Evolutionary conservation across 306 rosid genomes (phyloP).

Genomic region (Prunus mongolica): DNA sequence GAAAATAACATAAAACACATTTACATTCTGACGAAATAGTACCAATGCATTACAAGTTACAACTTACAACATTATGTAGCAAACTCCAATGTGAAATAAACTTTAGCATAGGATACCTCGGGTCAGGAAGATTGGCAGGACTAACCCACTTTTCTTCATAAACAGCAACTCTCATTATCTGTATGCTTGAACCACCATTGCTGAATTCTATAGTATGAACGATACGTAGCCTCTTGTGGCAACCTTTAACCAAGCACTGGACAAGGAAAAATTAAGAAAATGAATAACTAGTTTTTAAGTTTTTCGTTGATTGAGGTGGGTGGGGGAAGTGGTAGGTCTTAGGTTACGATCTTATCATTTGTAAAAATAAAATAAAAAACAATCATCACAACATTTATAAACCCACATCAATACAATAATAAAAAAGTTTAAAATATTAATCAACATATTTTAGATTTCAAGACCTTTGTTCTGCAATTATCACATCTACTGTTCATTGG

Average conservation of each 20-base stretch:
- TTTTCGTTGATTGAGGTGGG: background rate
- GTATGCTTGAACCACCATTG: conserved; percentile 82
- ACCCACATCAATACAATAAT: background rate
- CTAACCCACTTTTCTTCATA: conserved; percentile 92
- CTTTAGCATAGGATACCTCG: conserved; percentile 44
- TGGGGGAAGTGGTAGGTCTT: background rate
- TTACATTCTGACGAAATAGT: background rate
- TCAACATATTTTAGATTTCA: background rate
- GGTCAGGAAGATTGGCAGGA: conserved; percentile 51
- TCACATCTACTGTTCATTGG: background rate
- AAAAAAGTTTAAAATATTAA: background rate
- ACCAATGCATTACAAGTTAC: background rate
- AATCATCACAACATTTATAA: background rate
- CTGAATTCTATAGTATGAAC: conserved; percentile 85
- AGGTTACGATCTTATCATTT: background rate
- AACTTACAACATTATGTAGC: background rate
- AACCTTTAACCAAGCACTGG: conserved; percentile 93
- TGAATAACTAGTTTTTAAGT: background rate
- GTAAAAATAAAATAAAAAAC: no score
- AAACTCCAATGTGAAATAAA: conserved; percentile 1
- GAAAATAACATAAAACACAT: background rate
- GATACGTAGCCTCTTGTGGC: conserved; percentile 86
- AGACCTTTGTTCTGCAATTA: background rate
- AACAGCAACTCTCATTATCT: conserved; percentile 80
- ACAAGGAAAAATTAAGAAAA: conserved; percentile 10